Evolutionary conservation across 2,329 filamentous ascomycete species (phyloP), one percentile per base, ranked within the genome.

Genomic region (Colletotrichum viniferum): DNA sequence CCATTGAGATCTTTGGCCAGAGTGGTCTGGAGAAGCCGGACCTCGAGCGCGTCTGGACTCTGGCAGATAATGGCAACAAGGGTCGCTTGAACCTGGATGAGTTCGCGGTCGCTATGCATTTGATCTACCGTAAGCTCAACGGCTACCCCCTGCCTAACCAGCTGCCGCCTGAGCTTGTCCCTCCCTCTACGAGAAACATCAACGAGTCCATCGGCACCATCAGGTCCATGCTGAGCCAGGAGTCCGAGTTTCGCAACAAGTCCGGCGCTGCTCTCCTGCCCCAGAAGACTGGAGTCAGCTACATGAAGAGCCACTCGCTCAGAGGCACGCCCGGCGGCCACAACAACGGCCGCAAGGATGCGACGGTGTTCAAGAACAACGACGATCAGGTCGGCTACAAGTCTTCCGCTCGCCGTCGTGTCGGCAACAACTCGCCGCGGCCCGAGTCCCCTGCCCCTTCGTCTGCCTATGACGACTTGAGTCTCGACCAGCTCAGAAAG

Each of bases 81-180:
- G 97, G 97, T 21, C 94, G 96, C 71, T 90, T 99, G 34, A 96
- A 99, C 80, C 91, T 98, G 81, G 97, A 99, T 82, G 97, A 99
- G 82, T 99, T 99, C 82, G 96, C 97, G 10, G 96, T 99, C 68
- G 96, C 96, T 12, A 99, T 99, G 97, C 97, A 99, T 89, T 87
- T 99, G 85, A 99, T 99, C 80, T 99, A 99, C 86, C 92, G 97
- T 80, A 98, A 97, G 83, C 90, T 99, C 69, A 98, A 99, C 81
- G 96, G 96, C 43, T 98, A 98, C 81, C 96, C 96, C 2, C 90
- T 98, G 36, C 97, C 97, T 18, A 94, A 93, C 80, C 93, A 94
- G 60, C 89, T 99, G 13, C 97, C 97, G 10, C 92, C 97, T 1
- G 97, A 99, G 87, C 91, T 99, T 76, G 93, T 98, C 8, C 97